Evolutionary conservation across 2,329 filamentous ascomycete species (phyloP), one percentile per base, ranked within the genome.

Genomic region (Colletotrichum euphorbiae): DNA sequence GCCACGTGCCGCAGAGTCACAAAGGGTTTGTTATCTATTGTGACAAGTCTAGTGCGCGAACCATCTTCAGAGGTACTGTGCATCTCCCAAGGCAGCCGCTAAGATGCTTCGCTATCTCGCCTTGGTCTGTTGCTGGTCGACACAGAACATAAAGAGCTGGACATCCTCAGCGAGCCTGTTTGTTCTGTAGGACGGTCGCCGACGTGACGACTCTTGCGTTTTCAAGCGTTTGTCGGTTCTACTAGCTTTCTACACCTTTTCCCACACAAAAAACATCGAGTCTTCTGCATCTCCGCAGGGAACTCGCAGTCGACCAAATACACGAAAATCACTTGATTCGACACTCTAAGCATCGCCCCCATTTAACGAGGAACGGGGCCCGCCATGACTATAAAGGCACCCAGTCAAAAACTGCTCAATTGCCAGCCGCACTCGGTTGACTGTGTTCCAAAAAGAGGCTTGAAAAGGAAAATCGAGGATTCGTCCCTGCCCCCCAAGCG

Each of bases 41-140:
- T n/a, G n/a, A n/a, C 4, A 4, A 21, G 21, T 21, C 21, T 43
- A 17, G 40, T 43, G 1, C 17, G 40, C 40, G 40, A 43, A 43
- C 40, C 15, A 43, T 1, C 13, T 43, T 8, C 15, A n/a, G 4
- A 43, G 40, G 40, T 43, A 17, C 40, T n/a, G 3, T n/a, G 40
- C 40, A 43, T n/a, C 2, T 43, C 5, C 4, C 6, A 43, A 43
- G 40, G 40, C 40, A 43, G 40, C 40, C 40, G 40, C 40, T 17
- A 43, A 9, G 1, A 43, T 43, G 40, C 40, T 43, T 43, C 40
- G 40, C 40, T 5, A 43, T 43, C 40, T 43, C 40, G 13, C n/a
- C n/a, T n/a, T 1, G 40, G 2, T n/a, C 13, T n/a, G 12, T 9
- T n/a, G 1, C 3, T n/a, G 13, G 1, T 12, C 2, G 13, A 2